These are phyloP conservation scores for Pistacia atlantica DNA, from an alignment of 345 rosid genomes.

Conservation along the genomic window DNA sequence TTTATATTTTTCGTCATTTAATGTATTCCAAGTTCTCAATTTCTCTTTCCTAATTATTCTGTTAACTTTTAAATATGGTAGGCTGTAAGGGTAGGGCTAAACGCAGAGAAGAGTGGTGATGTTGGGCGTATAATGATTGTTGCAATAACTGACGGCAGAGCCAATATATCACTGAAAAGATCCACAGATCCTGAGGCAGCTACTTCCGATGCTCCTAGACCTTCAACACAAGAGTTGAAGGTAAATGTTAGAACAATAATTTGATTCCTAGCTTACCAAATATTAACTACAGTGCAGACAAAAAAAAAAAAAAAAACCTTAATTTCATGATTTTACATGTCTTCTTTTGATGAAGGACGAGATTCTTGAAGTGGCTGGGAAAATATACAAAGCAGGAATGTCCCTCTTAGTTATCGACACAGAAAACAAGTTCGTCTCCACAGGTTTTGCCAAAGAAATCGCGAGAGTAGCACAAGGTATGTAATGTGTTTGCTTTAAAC, in stretches of 20 bases:
- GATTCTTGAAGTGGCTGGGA: slow-evolving; percentile 90
- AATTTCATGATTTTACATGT: background rate
- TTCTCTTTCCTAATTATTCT: slow-evolving; percentile 15
- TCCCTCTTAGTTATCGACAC: slow-evolving; percentile 95
- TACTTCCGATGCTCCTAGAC: slow-evolving; percentile 78
- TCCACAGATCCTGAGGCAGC: slow-evolving; percentile 83
- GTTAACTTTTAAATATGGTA: slow-evolving; percentile 20
- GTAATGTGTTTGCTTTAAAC: background rate
- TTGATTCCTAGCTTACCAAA: background rate
- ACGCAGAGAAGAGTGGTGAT: slow-evolving; percentile 98
- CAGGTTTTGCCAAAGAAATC: slow-evolving; percentile 96
- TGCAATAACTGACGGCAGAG: slow-evolving; percentile 94
- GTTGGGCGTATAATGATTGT: slow-evolving; percentile 96
- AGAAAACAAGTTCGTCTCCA: slow-evolving; percentile 96
- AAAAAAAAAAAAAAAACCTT: no score
- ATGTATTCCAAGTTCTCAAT: background rate
- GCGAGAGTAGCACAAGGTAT: slow-evolving; percentile 98
- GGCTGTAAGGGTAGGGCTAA: slow-evolving; percentile 96
- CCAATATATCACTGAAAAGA: slow-evolving; percentile 87
- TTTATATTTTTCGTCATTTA: background rate
- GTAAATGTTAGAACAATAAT: slow-evolving; percentile 38
- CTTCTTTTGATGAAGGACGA: slow-evolving; percentile 59
- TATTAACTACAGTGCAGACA: background rate
- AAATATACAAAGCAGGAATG: slow-evolving; percentile 91
- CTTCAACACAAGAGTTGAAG: slow-evolving; percentile 86